These are phyloP conservation scores for Zygoascus meyerae DNA, from an alignment of 1,139 yeast species.

Conservation along the genomic window DNA sequence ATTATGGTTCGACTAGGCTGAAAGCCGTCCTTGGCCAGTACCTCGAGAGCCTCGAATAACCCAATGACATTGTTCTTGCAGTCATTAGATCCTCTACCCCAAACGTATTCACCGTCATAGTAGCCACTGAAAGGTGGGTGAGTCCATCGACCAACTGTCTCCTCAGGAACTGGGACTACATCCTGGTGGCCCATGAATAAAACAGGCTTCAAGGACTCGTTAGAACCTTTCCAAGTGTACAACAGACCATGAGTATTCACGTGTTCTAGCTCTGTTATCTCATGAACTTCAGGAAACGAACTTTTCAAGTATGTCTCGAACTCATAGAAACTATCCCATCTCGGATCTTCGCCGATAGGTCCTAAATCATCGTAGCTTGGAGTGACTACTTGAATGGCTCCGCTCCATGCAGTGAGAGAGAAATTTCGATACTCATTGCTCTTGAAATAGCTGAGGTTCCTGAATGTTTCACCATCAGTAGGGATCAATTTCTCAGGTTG, in stretches of 20 bases:
- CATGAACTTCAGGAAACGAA: background rate
- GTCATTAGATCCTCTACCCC: slow-evolving; percentile 64
- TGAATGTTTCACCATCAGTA: no score
- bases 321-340: background rate
- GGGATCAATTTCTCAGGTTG: no score
- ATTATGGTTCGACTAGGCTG: slow-evolving; percentile 32
- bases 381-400: background rate
- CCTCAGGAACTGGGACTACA: slow-evolving; percentile 71
- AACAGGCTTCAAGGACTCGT: slow-evolving; percentile 51
- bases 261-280: background rate
- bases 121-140: slow-evolving; percentile 65
- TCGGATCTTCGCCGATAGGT: background rate
- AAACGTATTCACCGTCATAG: slow-evolving; percentile 52
- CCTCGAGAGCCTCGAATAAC: slow-evolving; percentile 53
- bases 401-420: slow-evolving; percentile 20
- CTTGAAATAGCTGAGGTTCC: slow-evolving; percentile 13
- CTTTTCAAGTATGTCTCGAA: background rate
- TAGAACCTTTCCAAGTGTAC: slow-evolving; percentile 38
- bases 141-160: slow-evolving; percentile 54
- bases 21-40: slow-evolving; percentile 42
- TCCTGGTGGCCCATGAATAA: slow-evolving; percentile 75
- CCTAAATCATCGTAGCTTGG: background rate
- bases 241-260: background rate
- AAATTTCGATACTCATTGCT: slow-evolving; percentile 23
- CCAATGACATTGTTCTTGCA: slow-evolving; percentile 55